Conservation (phyloP, 345 rosid genomes). For the Pistacia vera region DNA sequence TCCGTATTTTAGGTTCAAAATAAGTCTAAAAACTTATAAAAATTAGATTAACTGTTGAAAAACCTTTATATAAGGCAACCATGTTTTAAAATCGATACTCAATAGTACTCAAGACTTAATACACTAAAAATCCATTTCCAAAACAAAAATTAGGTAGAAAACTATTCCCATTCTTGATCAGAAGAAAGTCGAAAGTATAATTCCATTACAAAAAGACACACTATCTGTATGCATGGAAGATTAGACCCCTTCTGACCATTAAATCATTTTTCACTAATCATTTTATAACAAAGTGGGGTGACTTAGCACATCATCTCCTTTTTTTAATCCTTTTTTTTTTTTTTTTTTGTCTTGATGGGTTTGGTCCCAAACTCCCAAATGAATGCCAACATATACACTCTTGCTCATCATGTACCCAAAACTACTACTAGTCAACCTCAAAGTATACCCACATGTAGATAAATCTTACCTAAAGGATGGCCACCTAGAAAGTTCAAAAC, state of each 20-base stretch:
- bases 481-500: constrained; percentile 19
- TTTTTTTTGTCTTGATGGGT: neutral
- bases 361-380: constrained; percentile 7
- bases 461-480: constrained; percentile 11
- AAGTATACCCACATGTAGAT: constrained; percentile 1
- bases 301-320: neutral
- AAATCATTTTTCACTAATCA: neutral
- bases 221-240: neutral
- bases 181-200: neutral
- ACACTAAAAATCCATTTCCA: neutral
- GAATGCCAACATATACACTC: constrained; percentile 13
- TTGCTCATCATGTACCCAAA: neutral
- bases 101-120: too few relatives aligned
- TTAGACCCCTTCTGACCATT: neutral
- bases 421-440: neutral
- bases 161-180: too few relatives aligned
- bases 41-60: too few relatives aligned
- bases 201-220: constrained; percentile 1
- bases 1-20: too few relatives aligned
- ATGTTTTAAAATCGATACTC: neutral
- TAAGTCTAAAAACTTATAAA: too few relatives aligned
- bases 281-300: neutral
- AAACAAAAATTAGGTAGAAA: neutral
- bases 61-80: too few relatives aligned
- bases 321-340: neutral